These are phyloP conservation scores for Globisporangium recalcitrans DNA, from an alignment of 352 stramenopile genomes.

Conservation along the genomic window DNA sequence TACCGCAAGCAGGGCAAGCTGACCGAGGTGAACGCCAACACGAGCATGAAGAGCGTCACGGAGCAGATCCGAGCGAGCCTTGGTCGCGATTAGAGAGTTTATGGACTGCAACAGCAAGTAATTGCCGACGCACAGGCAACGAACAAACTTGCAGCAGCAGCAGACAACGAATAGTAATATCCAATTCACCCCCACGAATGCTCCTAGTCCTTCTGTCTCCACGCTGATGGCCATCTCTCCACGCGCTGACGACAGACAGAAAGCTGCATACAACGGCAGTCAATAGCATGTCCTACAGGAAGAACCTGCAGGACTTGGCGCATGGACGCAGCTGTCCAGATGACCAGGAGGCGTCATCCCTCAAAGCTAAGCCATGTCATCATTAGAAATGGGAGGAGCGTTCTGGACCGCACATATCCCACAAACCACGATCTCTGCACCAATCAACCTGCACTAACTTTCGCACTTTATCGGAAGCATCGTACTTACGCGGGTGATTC, in stretches of 20 bases:
- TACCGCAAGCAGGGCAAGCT: conserved; percentile 86
- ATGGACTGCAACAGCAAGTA: background rate
- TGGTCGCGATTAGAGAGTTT: conserved; percentile 52
- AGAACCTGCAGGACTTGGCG: no score
- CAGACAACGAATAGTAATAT: conserved; percentile 1
- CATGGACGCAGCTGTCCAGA: background rate
- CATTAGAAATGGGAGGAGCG: conserved; percentile 1
- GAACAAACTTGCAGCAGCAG: background rate
- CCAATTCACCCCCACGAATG: background rate
- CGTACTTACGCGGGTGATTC: background rate
- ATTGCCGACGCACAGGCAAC: background rate
- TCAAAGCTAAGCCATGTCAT: conserved; percentile 16
- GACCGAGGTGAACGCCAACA: conserved; percentile 89
- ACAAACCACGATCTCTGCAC: background rate
- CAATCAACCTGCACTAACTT: background rate
- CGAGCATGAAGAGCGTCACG: conserved; percentile 78
- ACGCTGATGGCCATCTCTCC: background rate
- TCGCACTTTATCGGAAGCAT: background rate
- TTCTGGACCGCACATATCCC: conserved; percentile 10
- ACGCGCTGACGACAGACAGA: background rate
- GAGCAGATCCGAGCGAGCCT: conserved; percentile 77
- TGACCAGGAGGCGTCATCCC: background rate
- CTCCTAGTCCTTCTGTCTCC: no score
- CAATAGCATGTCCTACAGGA: no score
- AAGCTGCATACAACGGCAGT: no score